Base-by-base conservation (phyloP, 192 early-diverging fungal species). In the Backusella luteola region DNA sequence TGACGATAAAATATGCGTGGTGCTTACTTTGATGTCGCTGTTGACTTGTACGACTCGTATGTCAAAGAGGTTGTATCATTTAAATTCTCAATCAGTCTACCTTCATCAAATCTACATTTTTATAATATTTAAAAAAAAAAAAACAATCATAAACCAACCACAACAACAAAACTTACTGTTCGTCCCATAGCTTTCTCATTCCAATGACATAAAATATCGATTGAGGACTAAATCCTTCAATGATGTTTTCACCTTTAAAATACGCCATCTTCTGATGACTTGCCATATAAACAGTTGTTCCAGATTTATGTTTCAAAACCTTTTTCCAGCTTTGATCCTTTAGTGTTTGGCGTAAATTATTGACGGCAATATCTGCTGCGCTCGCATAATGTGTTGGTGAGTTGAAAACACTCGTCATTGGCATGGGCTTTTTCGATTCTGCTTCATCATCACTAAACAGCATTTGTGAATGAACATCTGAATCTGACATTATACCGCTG, bases 151-250 rank as follows among this genome's bases (percentile, higher is more conserved):
- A 52, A 23, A 34, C 7, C 6, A 5, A 3, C 14, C 42, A 35
- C 42, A 63, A 63, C 15, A 38, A 53, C 8, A 66, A 11, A 34
- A 76, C 74, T 73, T 78, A 84, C 82, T 69, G 73, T 56, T 84
- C 83, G 73, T 88, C 87, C 87, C 87, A 88, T 6, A 88, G 77
- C 66, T 86, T 88, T 66, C 87, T 77, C 71, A 86, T 86, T 15
- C 85, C 84, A 63, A 88, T 84, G 2, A 88, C 84, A 6, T 84
- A 82, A 75, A 88, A 88, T 14, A 88, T 77, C 3, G 86, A 71
- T 35, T 85, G 84, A 7, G 87, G 85, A 9, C 73, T 74, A 67
- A 83, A 86, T 0, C 84, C 85, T 23, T 78, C 75, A 29, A 88
- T 84, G 9, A 84, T 70, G 73, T 69, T 68, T 73, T 85, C 82